Evolutionary conservation across 2,329 filamentous ascomycete genomes (phyloP).

Genomic region (Dothideomycetes sp.): DNA sequence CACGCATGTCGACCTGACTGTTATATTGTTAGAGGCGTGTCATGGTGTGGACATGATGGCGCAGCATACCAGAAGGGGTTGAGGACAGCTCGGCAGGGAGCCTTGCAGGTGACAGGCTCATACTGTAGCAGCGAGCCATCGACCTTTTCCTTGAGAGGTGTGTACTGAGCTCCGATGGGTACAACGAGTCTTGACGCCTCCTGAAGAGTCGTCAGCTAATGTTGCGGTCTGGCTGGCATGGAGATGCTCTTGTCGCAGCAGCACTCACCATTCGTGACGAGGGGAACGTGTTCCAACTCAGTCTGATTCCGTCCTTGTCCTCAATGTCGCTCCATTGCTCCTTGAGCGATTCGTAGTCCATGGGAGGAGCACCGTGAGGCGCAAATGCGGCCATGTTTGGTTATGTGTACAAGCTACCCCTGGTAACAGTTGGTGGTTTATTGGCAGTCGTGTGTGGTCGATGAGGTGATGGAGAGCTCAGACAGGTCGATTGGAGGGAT

Average conservation of each 20-base stretch:
- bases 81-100: constrained; percentile 87
- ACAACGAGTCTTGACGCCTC: constrained; percentile 92
- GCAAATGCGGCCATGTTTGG: constrained; percentile 16
- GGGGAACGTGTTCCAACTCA: constrained; percentile 98
- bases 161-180: constrained; percentile 92
- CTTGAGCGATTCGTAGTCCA: constrained; percentile 91
- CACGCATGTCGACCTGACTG: constrained; percentile 75
- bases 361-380: constrained; percentile 33
- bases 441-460: constrained; percentile 1
- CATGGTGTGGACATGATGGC: background rate
- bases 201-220: no score
- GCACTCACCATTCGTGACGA: constrained; percentile 71
- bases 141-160: constrained; percentile 87
- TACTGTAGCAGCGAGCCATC: constrained; percentile 86
- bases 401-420: constrained; percentile 9
- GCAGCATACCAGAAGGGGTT: constrained; percentile 83
- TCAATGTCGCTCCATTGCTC: constrained; percentile 96
- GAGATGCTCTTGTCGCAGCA: background rate
- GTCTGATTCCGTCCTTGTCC: constrained; percentile 86
- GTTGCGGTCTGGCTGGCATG: constrained; percentile 10
- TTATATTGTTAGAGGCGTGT: constrained; percentile 21
- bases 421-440: background rate
- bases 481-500: constrained; percentile 10
- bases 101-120: constrained; percentile 93
- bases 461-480: constrained; percentile 5